Evolutionary conservation across 129 eudicot species (phyloP), one percentile per base, ranked within the genome.

Genomic region (Flaveria brownii): DNA sequence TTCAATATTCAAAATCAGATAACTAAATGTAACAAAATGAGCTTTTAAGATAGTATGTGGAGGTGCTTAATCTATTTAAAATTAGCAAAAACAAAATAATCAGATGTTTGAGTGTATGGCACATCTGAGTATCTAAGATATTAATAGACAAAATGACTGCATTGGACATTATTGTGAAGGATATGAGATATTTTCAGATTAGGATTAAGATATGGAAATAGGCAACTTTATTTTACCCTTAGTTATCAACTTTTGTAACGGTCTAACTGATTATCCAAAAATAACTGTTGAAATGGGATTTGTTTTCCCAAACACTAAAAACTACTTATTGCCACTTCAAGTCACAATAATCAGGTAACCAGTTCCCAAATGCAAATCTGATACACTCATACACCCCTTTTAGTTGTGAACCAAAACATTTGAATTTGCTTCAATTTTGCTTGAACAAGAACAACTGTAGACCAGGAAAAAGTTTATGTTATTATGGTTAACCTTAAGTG

Each of bases 401-500:
- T 51, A 36, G 20, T 22, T 17, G 17, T 47, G 22, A 70, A 69
- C 47, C 62, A 4, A 16, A 17, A 67, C 57, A 76, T 10, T 70
- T 52, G 26, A 76, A 61, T 9, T 13, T 59, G 14, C 18, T 54
- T 50, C 43, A 57, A 64, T 18, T 67, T 63, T 36, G 46, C 33
- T 8, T 52, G 49, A 67, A 71, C 61, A 63, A 67, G 26, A 72
- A 64, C 75, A 55, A 57, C 41, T 42, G 50, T 73, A 73, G 26
- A 70, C 63, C 45, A 76, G 55, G 2, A 45, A 62, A 30, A 75
- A 18, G 25, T 20, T 17, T 64, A 41, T 47, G 63, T 33, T 63
- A 20, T 22, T 33, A 39, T 20, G 18, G 45, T 71, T 14, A 10
- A 71, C 99, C 93, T 91, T 83, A 20, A 95, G 66, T 69, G 99